Evolutionary conservation across 1,139 yeast genomes (phyloP), one percentile per base, ranked within the genome.

Genomic region (Geotrichum cucujoidarum): DNA sequence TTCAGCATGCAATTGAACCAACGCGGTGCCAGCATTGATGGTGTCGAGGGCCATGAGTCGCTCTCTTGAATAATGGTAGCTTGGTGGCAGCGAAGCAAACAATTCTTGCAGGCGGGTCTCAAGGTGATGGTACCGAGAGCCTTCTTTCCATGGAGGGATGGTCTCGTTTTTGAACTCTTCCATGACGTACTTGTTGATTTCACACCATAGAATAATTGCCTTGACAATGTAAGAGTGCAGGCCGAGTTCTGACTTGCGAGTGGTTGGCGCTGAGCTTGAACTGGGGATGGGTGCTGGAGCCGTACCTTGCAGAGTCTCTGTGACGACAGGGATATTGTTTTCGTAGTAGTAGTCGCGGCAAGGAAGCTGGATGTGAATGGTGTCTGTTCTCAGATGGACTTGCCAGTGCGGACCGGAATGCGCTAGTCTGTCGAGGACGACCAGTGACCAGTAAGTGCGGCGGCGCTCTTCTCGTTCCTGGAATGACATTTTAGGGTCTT

Each of bases 401-500:
- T 65, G 56, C 54, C 68, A 64, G 35, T 63, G 58, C 10, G 65
- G 64, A n/a, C 68, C 64, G 3, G 68, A 60, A 43, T 67, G 70
- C 6, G 65, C 67, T 31, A 67, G 56, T 14, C 71, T 55, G 48
- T 67, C 71, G 29, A 67, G 55, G 6, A 63, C 65, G 18, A 66
- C 60, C 35, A 67, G 55, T 7, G 67, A 60, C 71, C 71, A 67
- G 54, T 64, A 67, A 1, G 69, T 64, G 30, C 70, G 54, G 21
- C 71, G 55, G 1, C 70, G 57, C 31, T 58, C 56, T 48, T 67
- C 71, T 17, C 65, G 59, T 33, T 67, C 69, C 16, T 62, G 52
- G 63, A 68, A 67, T 1, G 64, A 51, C 27, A 62, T 53, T 8
- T 55, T 55, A 8, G 55, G 53, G 30, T 53, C 53, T 8, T 50